phyloP scores from a whole-genome alignment of 169 alveolate genomes.

The Plasmodium yoelii region DNA sequence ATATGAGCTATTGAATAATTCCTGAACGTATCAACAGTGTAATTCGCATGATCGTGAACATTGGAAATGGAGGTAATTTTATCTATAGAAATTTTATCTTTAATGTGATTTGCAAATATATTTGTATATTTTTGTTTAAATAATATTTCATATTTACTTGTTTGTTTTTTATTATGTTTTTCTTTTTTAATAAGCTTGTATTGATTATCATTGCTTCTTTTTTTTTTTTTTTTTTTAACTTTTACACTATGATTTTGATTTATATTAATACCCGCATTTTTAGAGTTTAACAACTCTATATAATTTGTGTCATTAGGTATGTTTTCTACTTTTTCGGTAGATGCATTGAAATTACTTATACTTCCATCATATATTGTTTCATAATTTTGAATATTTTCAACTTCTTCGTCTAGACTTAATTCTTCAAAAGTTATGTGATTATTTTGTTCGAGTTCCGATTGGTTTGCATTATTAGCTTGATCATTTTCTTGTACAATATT shows the following conservation, averaged over 20 bases:
- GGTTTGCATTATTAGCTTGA: not conserved
- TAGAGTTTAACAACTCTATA: not conserved
- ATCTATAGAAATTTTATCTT: conserved; percentile 52
- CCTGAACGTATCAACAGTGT: conserved; percentile 55
- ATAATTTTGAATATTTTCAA: conserved; percentile 21
- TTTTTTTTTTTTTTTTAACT: conserved; percentile 9
- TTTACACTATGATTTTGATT: not conserved
- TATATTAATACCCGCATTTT: not conserved
- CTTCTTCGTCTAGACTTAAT: conserved; percentile 21
- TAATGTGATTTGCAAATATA: conserved; percentile 33
- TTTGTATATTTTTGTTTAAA: conserved; percentile 69
- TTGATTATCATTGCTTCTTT: not conserved
- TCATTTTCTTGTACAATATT: not conserved
- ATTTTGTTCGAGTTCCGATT: conserved; percentile 5
- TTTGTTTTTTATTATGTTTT: conserved; percentile 69
- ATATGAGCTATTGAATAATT: conserved; percentile 26
- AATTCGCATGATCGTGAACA: conserved; percentile 51
- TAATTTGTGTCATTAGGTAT: not conserved
- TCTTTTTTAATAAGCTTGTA: conserved; percentile 30
- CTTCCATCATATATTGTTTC: conserved; percentile 35
- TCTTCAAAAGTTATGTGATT: conserved; percentile 42
- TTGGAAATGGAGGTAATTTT: conserved; percentile 70
- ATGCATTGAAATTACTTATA: not conserved
- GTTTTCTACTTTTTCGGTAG: conserved; percentile 1
- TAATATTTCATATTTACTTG: conserved; percentile 71